phyloP scores from a whole-genome alignment of 345 rosid genomes.

The Camelina neglecta region DNA sequence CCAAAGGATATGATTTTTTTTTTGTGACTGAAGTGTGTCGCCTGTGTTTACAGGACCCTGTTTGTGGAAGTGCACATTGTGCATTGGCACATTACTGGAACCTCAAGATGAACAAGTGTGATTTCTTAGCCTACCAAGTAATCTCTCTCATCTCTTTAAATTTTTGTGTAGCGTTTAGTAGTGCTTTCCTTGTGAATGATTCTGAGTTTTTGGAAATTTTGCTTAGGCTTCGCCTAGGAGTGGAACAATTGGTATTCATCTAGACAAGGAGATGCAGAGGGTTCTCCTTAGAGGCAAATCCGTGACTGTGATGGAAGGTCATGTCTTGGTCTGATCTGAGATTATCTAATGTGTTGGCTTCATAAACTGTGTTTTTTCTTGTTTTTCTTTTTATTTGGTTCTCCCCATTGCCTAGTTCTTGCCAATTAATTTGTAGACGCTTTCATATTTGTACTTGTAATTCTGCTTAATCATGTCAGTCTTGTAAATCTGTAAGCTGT shows the following conservation, averaged over 20 bases:
- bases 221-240: conserved; percentile 69
- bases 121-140: conserved; percentile 69
- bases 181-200: conserved; percentile 9
- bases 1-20: neutral
- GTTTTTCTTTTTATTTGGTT: neutral
- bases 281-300: conserved; percentile 74
- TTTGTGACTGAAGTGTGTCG: conserved; percentile 8
- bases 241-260: conserved; percentile 59
- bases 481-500: too few species aligned
- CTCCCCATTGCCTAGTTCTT: too few species aligned
- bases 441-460: too few species aligned
- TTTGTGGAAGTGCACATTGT: conserved; percentile 82
- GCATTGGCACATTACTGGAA: conserved; percentile 76
- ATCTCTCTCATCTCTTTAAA: neutral
- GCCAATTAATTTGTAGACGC: too few species aligned
- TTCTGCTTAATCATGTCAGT: too few species aligned
- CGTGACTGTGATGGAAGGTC: conserved; percentile 69
- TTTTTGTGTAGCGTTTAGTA: neutral
- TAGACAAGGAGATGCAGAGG: conserved; percentile 57
- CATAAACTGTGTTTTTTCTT: conserved; percentile 1
- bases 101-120: conserved; percentile 63
- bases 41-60: conserved; percentile 65
- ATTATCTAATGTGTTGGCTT: neutral
- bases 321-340: conserved; percentile 52
- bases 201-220: conserved; percentile 5